Evolutionary conservation across 2,329 filamentous ascomycete species (phyloP), one percentile per base, ranked within the genome.

Genomic region (Fusarium praegraminearum): DNA sequence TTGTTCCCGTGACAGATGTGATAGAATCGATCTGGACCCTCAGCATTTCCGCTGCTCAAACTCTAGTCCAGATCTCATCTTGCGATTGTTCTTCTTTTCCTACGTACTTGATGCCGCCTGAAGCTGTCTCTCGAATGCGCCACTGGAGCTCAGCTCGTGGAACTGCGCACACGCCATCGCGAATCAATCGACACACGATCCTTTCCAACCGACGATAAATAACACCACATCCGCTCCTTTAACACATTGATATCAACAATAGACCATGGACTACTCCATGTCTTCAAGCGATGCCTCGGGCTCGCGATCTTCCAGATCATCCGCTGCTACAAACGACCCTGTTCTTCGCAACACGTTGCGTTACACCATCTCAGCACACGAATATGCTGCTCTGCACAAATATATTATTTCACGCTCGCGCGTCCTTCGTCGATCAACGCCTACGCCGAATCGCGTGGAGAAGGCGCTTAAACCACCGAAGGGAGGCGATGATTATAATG

Each of bases 311-410:
- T 64, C 63, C 26, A 61, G 71, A 57, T 53, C 68, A n/a, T 69
- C 72, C 15, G 62, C 55, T 24, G 49, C 72, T 32, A 58, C 62
- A 11, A 62, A 66, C 62, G 91, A 95, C 71, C 91, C 92, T 7
- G 86, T 97, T 67, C 85, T 97, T 59, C 92, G 93, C 79, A 97
- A 96, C 79, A 90, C 93, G 44, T 85, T 98, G 62, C 91, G 94
- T 71, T 94, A 97, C 80, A 96, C 92, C 61, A 93, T 94, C 77
- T 91, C 89, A 9, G 90, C 93, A 43, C 89, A 91, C 78, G 94
- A 98, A 79, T 98, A 98, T 80, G 90, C 93, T 71, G 83, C 91
- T 2, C 87, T 98, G 20, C 93, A 97, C 79, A 90, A 91, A 76
- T 94, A 94, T 76, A 86, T 97, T 55, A 85, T 96, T 52, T 93